Base-by-base conservation (phyloP, 495 filamentous ascomycete species). In the Talaromyces liani region DNA sequence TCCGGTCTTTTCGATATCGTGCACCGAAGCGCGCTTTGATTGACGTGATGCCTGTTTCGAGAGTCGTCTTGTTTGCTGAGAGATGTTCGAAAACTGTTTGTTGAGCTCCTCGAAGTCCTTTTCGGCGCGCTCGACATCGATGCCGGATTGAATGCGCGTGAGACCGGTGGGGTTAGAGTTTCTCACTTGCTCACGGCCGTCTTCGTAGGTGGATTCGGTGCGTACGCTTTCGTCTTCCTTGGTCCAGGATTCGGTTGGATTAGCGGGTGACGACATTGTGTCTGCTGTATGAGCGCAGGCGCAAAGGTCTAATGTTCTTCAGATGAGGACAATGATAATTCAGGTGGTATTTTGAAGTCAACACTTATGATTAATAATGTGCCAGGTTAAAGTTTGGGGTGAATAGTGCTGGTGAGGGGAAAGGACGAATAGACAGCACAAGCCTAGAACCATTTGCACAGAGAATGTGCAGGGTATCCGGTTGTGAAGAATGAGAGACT, bases 51-150 rank as follows among this genome's bases (percentile, higher is more conserved):
- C 76, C 60, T 84, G 76, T 60, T 71, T 69, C 18, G 76, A 75
- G 60, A 81, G 36, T 60, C 78, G 69, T 65, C 77, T 70, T 66
- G 81, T 71, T 66, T 73, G 66, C 72, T 87, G 83, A 12, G 88
- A 91, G 34, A 89, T 73, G 12, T 77, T 82, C 16, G 87, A 87
- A 27, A 96, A 78, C 74, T 93, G 86, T 53, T 84, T 81, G 68
- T 84, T 90, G 20, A 95, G 79, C 65, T 91, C 82, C 7, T 83
- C 85, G 65, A 95, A 96, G 49, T 94, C 88, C 36, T 85, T 82
- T 71, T 92, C 87, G 10, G 91, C 91, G 36, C 81, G 83, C 60
- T 83, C 77, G 60, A 96, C 85, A 66, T 93, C 85, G 45, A 91
- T 83, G 51, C 84, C 88, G 12, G 66, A 66, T 57, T 73, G 65